Evolutionary conservation across 2,329 filamentous ascomycete species (phyloP).

Genomic region (Cladosporium sp.): DNA sequence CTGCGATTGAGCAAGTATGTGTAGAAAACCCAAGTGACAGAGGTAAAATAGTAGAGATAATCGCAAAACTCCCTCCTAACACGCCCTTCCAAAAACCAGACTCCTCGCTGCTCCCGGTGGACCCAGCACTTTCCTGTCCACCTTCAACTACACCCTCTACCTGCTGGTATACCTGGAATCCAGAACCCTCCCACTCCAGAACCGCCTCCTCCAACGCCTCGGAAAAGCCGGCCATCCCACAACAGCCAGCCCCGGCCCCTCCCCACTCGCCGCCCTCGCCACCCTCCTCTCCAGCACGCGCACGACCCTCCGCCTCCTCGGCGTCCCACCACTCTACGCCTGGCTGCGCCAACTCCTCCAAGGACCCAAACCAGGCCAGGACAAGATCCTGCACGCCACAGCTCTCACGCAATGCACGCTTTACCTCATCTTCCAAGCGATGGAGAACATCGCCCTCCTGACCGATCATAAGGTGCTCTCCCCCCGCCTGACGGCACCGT

Average conservation of each 20-base stretch:
- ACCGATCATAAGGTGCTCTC: slow-evolving; percentile 39
- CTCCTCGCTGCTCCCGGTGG: slow-evolving; percentile 42
- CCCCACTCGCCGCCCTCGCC: slow-evolving; percentile 33
- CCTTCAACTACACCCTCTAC: slow-evolving; percentile 45
- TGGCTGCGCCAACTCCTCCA: slow-evolving; percentile 39
- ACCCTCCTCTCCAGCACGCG: slow-evolving; percentile 39
- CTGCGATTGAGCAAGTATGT: slow-evolving; percentile 44
- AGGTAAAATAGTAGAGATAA: background rate
- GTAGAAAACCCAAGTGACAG: background rate
- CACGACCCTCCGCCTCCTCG: slow-evolving; percentile 42
- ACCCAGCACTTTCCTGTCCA: slow-evolving; percentile 42
- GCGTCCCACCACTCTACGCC: slow-evolving; percentile 42
- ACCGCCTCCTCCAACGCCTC: slow-evolving; percentile 32
- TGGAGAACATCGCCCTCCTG: slow-evolving; percentile 42
- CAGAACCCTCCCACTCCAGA: slow-evolving; percentile 33
- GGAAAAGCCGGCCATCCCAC: slow-evolving; percentile 26
- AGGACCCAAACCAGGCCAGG: slow-evolving; percentile 39
- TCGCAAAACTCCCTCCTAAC: slow-evolving; percentile 14
- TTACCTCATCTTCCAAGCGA: slow-evolving; percentile 41
- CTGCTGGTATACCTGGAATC: slow-evolving; percentile 41
- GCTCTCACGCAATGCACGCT: slow-evolving; percentile 38
- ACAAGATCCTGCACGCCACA: slow-evolving; percentile 39
- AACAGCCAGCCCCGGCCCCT: slow-evolving; percentile 22
- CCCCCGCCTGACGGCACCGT: slow-evolving; percentile 31
- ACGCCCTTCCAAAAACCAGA: slow-evolving; percentile 23